phyloP scores from a whole-genome alignment of 2,329 filamentous ascomycete species.

The Hirsutella thompsonii region DNA sequence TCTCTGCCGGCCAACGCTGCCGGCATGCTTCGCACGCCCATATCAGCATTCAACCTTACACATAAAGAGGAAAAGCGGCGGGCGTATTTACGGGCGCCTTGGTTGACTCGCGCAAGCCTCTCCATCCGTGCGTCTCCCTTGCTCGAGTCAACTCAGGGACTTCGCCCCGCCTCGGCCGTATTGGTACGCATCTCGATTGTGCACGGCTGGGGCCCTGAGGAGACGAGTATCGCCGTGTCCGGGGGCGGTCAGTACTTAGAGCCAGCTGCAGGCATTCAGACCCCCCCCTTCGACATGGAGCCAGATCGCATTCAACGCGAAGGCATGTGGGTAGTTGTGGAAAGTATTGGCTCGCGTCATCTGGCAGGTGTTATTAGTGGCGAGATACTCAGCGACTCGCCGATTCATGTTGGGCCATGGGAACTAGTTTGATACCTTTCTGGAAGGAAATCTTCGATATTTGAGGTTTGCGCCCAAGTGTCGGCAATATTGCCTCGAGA shows the following conservation, averaged over 20 bases:
- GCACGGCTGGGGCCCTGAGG: constrained; percentile 57
- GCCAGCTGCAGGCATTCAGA: constrained; percentile 50
- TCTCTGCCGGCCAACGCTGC: constrained; percentile 61
- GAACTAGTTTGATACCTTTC: constrained; percentile 14
- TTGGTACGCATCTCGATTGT: constrained; percentile 61
- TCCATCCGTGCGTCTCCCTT: constrained; percentile 17
- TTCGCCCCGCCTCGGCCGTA: constrained; percentile 29
- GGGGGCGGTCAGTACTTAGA: constrained; percentile 67
- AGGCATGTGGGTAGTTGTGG: constrained; percentile 69
- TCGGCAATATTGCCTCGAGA: no score
- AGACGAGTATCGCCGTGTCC: constrained; percentile 50
- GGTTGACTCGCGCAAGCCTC: constrained; percentile 43
- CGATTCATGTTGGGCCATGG: constrained; percentile 30
- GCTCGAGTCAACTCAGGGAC: constrained; percentile 9
- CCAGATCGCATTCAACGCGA: constrained; percentile 42
- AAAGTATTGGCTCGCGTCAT: constrained; percentile 52
- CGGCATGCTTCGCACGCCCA: constrained; percentile 52
- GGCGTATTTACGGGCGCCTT: constrained; percentile 23
- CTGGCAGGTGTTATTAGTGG: constrained; percentile 32
- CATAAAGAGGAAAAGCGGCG: constrained; percentile 25
- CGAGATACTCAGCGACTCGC: constrained; percentile 37
- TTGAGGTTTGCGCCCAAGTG: no score
- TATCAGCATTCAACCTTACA: constrained; percentile 42
- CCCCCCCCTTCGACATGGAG: constrained; percentile 61
- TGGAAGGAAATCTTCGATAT: no score